These are phyloP conservation scores for Inonotus obliquus DNA, from an alignment of 1,284 basidiomycete species.

Conservation along the genomic window DNA sequence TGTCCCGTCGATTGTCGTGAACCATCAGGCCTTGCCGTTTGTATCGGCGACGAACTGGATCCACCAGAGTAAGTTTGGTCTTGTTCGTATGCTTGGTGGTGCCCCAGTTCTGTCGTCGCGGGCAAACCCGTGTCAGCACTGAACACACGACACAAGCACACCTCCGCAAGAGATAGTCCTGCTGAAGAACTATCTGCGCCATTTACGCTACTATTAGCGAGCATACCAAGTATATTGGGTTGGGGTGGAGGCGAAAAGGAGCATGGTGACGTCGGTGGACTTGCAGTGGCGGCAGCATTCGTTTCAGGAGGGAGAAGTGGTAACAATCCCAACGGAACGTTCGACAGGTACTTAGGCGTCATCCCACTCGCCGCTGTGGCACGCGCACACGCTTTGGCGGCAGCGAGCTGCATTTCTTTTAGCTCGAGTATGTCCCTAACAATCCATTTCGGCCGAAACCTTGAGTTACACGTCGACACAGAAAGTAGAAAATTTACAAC, in stretches of 20 bases:
- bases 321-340: constrained; percentile 49
- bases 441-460: constrained; percentile 3
- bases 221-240: background rate
- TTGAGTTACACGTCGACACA: background rate
- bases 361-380: constrained; percentile 33
- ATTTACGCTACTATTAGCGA: background rate
- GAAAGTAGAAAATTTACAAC: constrained; percentile 23
- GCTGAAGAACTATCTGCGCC: background rate
- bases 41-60: background rate
- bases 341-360: constrained; percentile 36
- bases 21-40: background rate
- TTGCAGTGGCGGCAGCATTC: constrained; percentile 13
- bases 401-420: constrained; percentile 53
- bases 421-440: constrained; percentile 57
- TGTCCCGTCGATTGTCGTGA: background rate
- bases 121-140: constrained; percentile 9
- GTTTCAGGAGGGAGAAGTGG: constrained; percentile 37
- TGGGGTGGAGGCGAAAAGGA: constrained; percentile 1
- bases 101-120: background rate
- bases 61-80: constrained; percentile 1
- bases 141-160: constrained; percentile 9
- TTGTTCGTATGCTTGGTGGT: background rate
- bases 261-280: constrained; percentile 13
- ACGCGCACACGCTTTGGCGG: constrained; percentile 48
- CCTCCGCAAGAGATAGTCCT: constrained; percentile 1